Evolutionary conservation across 352 stramenopile genomes (phyloP).

Genomic region (Pythium plurisporium): DNA sequence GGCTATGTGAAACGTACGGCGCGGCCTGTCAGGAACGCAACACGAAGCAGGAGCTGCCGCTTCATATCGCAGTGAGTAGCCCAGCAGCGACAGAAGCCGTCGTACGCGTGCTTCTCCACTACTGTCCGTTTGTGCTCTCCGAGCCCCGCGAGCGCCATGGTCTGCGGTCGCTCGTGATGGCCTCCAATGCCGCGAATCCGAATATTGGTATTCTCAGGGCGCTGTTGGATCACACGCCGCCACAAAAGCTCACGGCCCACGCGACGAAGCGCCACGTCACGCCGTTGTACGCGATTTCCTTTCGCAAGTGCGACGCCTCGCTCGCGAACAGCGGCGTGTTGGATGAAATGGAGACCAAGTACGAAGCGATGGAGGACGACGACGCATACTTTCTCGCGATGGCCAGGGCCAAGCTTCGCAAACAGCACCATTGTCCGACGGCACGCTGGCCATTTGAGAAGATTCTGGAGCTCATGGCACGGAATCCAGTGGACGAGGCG

Average conservation of each 20-base stretch:
- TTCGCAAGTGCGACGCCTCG: conserved; percentile 28
- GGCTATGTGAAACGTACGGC: conserved; percentile 29
- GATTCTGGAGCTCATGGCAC: conserved; percentile 54
- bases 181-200: conserved; percentile 25
- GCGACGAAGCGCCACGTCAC: conserved; percentile 25
- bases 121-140: conserved; percentile 29
- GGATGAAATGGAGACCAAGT: conserved; percentile 32
- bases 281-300: conserved; percentile 43
- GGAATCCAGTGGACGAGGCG: conserved; percentile 56
- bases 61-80: conserved; percentile 44
- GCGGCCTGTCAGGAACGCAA: conserved; percentile 45
- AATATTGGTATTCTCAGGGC: conserved; percentile 30
- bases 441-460: conserved; percentile 36
- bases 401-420: conserved; percentile 50
- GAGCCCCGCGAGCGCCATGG: conserved; percentile 34
- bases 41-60: conserved; percentile 30
- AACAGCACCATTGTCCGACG: conserved; percentile 49
- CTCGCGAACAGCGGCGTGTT: conserved; percentile 25
- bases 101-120: conserved; percentile 26
- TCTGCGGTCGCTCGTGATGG: conserved; percentile 41
- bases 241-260: conserved; percentile 13
- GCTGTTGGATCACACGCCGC: conserved; percentile 34
- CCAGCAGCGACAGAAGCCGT: conserved; percentile 17
- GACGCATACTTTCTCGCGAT: conserved; percentile 51
- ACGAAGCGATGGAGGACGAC: conserved; percentile 48